Evolutionary conservation across 2,329 filamentous ascomycete species (phyloP), one percentile per base, ranked within the genome.

Genomic region (Corinectria fuckeliana): DNA sequence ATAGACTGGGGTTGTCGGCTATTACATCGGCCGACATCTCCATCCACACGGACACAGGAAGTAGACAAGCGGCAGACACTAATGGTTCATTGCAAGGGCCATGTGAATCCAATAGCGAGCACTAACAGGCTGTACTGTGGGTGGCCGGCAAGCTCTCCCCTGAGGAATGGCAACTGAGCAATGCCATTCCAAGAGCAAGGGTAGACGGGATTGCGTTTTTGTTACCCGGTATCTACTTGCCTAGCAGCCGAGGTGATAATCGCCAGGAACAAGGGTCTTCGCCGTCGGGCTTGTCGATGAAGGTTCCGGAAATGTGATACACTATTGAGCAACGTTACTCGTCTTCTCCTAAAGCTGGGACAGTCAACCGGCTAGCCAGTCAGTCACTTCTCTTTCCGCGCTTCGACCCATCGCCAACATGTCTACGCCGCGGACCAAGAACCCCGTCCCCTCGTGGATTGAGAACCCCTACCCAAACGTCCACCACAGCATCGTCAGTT

Each of bases 401-500:
- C 25, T 20, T 42, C 4, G 11, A 20, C n/a, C 49, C 11, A 32
- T 20, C 18, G 30, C 48, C 36, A 55, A 8, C 21, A 71, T 71
- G 67, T 62, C 71, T 14, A 64, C 65, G 5, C 63, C 63, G 10
- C 52, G 58, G 38, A 69, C 65, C 39, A 71, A 58, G 55, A 72
- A 70, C 60, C 62, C 68, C 3, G 67, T 76, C 67, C 73, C 74
- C 3, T 62, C 61, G 32, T 75, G 74, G 75, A 72, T 78, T 42
- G 45, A 71, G 50, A 69, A 66, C 11, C 65, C 70, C 1, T 73
- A 75, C 26, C 73, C 73, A 26, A 66, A 75, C 21, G 58, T 76
- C 32, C 62, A 72, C 16, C 64, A 74, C 61, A 71, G 66, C 60
- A 61, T 76, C 25, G 54, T 80, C 38, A 72, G 74, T 20, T 81